Evolutionary conservation across 225 moss, liverwort and hornwort species (phyloP), one percentile per base, ranked within the genome.

Genomic region (Marchantia polymorpha): DNA sequence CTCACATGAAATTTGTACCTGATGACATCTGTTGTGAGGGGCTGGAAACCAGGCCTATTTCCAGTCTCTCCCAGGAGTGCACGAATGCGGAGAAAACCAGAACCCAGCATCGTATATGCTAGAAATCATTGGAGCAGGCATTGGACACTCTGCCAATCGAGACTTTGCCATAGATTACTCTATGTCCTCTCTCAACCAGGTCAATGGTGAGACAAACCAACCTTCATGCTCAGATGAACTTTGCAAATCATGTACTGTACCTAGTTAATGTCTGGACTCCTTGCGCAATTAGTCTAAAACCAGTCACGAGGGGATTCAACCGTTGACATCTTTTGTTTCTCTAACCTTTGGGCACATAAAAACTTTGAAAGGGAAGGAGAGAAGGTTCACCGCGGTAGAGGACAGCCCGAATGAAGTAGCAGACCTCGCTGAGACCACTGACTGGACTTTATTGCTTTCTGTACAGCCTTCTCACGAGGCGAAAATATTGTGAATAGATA

Each of bases 71-170:
- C 94, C 92, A 67, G 91, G 90, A 56, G 78, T 94, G 65, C 84
- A 76, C 17, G 87, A 80, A 81, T 96, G 96, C 82, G 87, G 90
- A 54, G 87, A 83, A 64, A 83, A 96, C 86, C 92, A 94, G 58
- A 96, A 96, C 76, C 96, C 94, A 74, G 92, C 94, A 81, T 94
- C 96, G 7, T 96, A 92, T 72, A 88, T 93, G 88, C 81, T 96
- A 20, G 96, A 96, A 79, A 91, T 94, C 8, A 96, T 94, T 71
- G 96, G 96, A 83, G 96, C 94, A 69, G 94, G 94, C 16, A 96
- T 94, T 60, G 96, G 94, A 16, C 94, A 88, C 48, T 74, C 75
- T 75, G 88, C 94, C 26, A 81, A 88, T 46, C 82, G 92, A 4
- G 91, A 96, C 77, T 96, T 94, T 87, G 92, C 86, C 56, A 78